phyloP scores from a whole-genome alignment of 2,329 filamentous ascomycete species.

The Colletotrichum acutatum region DNA sequence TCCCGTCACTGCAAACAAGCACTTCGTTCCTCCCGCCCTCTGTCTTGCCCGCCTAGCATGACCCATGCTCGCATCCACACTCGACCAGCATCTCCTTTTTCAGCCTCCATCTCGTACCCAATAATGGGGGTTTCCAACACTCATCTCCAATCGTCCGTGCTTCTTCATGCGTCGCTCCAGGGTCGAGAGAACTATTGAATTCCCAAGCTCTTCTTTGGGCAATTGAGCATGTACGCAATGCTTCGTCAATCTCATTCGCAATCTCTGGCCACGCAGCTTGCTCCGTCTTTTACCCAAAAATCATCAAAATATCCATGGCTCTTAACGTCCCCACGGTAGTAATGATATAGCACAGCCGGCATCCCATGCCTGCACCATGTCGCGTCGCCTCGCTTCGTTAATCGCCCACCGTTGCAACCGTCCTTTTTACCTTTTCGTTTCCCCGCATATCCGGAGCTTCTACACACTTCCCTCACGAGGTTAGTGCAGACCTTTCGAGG shows the following conservation, averaged over 20 bases:
- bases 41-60: constrained; percentile 4
- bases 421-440: constrained; percentile 9
- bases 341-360: constrained; percentile 5
- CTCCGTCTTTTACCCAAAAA: not conserved
- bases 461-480: not conserved
- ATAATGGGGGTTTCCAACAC: constrained; percentile 17
- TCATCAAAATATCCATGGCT: constrained; percentile 10
- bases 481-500: not conserved
- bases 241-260: constrained; percentile 33
- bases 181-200: constrained; percentile 8
- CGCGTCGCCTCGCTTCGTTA: constrained; percentile 25
- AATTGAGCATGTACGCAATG: constrained; percentile 14
- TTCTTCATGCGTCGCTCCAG: constrained; percentile 32
- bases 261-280: constrained; percentile 16
- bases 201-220: not conserved
- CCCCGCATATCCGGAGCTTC: constrained; percentile 23
- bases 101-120: constrained; percentile 33
- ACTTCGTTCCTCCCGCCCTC: not conserved
- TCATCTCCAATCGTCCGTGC: constrained; percentile 37
- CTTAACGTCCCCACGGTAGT: constrained; percentile 12
- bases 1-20: constrained; percentile 14
- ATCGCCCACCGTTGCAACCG: constrained; percentile 23
- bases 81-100: constrained; percentile 26
- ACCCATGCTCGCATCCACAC: constrained; percentile 28
- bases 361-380: constrained; percentile 24